phyloP scores from a whole-genome alignment of 2,329 filamentous ascomycete species.

The Sclerotinia subarctica region DNA sequence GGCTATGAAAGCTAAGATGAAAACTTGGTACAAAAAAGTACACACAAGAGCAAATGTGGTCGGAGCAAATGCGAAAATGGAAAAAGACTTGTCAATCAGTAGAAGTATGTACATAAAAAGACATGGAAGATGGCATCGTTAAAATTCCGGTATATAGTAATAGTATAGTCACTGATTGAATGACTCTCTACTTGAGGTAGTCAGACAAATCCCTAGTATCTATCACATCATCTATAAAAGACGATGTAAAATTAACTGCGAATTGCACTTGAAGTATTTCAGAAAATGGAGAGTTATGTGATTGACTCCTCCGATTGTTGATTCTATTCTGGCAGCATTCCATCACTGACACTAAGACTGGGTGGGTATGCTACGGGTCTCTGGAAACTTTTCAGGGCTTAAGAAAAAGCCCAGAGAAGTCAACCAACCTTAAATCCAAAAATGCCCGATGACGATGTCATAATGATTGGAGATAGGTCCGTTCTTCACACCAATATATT shows the following conservation, averaged over 20 bases:
- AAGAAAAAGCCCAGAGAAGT: not conserved
- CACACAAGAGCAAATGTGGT: not conserved
- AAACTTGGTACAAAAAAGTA: slow-evolving; percentile 1
- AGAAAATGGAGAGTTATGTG: not conserved
- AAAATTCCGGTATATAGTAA: not conserved
- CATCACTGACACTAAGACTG: not conserved
- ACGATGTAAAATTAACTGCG: not conserved
- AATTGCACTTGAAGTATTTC: not conserved
- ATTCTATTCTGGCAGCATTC: not conserved
- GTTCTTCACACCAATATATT: too few relatives aligned
- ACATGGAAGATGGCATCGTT: slow-evolving; percentile 7
- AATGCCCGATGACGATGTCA: slow-evolving; percentile 10
- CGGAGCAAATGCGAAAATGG: not conserved
- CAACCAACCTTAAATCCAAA: slow-evolving; percentile 3
- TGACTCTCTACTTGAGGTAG: not conserved
- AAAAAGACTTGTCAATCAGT: slow-evolving; percentile 1
- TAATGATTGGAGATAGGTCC: not conserved
- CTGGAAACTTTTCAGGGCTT: not conserved
- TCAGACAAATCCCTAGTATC: not conserved
- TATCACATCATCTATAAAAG: not conserved
- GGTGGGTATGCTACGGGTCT: slow-evolving; percentile 4
- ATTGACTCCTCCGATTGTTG: not conserved
- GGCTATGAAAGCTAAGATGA: not conserved
- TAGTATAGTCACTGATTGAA: not conserved
- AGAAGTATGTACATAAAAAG: not conserved